Conservation (phyloP, 2,329 filamentous ascomycete species). For the Fusarium robinianum region DNA sequence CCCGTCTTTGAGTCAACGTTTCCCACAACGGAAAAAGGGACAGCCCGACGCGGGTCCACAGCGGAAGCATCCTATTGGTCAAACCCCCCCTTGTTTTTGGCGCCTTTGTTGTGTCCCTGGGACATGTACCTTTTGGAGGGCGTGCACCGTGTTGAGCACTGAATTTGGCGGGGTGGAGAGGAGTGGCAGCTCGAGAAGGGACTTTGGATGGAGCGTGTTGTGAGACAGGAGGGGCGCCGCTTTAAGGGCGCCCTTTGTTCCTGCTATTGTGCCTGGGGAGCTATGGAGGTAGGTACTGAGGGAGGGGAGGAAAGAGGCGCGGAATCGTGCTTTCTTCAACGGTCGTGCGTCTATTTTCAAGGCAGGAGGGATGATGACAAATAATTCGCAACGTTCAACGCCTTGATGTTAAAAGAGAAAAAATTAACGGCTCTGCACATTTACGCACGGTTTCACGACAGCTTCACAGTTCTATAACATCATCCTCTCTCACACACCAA, state of each 20-base stretch:
- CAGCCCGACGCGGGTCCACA: slow-evolving; percentile 1
- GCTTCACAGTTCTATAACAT: too few relatives aligned
- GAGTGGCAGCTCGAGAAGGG: slow-evolving; percentile 31
- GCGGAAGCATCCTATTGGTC: slow-evolving; percentile 32
- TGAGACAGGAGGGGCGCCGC: slow-evolving; percentile 31
- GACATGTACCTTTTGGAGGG: slow-evolving; percentile 32
- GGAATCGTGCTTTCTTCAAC: slow-evolving; percentile 6
- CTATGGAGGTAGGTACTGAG: too few relatives aligned
- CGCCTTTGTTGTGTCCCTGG: slow-evolving; percentile 16
- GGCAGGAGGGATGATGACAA: too few relatives aligned
- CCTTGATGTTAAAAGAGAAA: not conserved
- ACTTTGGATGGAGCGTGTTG: slow-evolving; percentile 25
- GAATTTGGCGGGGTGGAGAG: slow-evolving; percentile 25
- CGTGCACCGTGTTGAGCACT: slow-evolving; percentile 34
- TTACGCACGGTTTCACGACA: too few relatives aligned
- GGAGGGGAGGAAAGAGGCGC: too few relatives aligned
- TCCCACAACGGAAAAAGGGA: slow-evolving; percentile 3
- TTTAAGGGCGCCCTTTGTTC: slow-evolving; percentile 30
- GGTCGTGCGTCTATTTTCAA: not conserved
- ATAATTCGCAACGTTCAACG: not conserved
- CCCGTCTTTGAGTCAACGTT: slow-evolving; percentile 14
- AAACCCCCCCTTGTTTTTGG: slow-evolving; percentile 7
- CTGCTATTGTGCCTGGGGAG: too few relatives aligned
- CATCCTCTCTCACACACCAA: too few relatives aligned
- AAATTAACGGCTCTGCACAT: too few relatives aligned